Evolutionary conservation across 2,329 filamentous ascomycete genomes (phyloP).

Genomic region (Nothophoma quercina): DNA sequence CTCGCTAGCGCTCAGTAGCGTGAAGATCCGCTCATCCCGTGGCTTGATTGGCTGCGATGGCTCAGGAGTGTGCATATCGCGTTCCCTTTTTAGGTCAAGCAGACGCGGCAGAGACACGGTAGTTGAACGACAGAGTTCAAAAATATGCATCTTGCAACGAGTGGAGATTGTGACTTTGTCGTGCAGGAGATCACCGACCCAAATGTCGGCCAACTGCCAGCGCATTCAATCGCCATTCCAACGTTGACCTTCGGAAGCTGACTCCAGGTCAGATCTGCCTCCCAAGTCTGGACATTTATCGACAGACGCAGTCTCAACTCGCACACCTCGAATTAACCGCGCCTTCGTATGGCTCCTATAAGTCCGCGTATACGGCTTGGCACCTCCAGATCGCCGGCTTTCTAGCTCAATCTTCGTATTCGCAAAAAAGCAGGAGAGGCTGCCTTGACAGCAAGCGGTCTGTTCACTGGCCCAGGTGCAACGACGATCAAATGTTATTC

Average conservation of each 20-base stretch:
- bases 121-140: conserved; percentile 10
- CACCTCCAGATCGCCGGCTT: no score
- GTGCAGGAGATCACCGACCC: not conserved
- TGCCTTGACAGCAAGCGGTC: no score
- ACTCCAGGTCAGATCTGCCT: not conserved
- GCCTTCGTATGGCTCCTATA: no score
- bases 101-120: conserved; percentile 7
- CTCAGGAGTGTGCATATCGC: not conserved
- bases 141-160: conserved; percentile 5
- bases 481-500: no score
- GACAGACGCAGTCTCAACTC: no score
- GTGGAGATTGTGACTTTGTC: conserved; percentile 9
- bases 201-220: not conserved
- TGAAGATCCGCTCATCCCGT: conserved; percentile 20
- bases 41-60: conserved; percentile 23
- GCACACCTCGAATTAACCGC: no score
- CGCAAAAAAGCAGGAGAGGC: no score
- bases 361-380: no score
- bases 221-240: not conserved
- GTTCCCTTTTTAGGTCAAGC: not conserved
- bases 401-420: no score
- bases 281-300: no score
- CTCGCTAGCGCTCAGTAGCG: conserved; percentile 12
- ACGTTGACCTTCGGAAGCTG: not conserved
- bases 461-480: no score